A percentile compares a stretch with the other conserved stretches of the same genome.
These are phyloP conservation scores for Podosphaera aphanis DNA, from an alignment of 2,329 filamentous ascomycete genomes.

Conservation along the genomic window DNA sequence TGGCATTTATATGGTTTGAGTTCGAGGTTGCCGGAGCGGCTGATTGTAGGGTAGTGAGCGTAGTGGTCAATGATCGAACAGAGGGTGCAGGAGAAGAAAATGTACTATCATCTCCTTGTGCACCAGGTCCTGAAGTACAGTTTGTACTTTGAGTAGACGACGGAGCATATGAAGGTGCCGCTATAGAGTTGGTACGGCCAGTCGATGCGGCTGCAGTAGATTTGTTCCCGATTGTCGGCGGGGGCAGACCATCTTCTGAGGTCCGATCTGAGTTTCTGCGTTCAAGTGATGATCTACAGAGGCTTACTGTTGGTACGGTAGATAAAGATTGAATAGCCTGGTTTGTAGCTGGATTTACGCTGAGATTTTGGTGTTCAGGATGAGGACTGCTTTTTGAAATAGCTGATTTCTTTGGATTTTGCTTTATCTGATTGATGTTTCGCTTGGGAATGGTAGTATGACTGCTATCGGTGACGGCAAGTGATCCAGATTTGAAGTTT, in stretches of 20 bases:
- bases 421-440: conserved; percentile 20
- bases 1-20: conserved; percentile 17
- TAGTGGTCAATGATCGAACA: conserved; percentile 58
- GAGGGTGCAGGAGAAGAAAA: conserved; percentile 69
- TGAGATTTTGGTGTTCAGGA: conserved; percentile 45
- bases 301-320: conserved; percentile 27
- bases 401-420: conserved; percentile 30
- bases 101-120: conserved; percentile 47
- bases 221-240: conserved; percentile 38
- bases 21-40: conserved; percentile 27
- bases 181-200: conserved; percentile 45
- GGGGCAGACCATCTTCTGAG: conserved; percentile 34
- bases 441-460: conserved; percentile 21
- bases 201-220: conserved; percentile 44
- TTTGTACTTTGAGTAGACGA: conserved; percentile 54
- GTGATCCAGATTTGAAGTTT: conserved; percentile 52
- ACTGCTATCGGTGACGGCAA: conserved; percentile 30
- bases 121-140: conserved; percentile 41
- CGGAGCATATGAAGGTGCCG: conserved; percentile 48
- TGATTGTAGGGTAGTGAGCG: conserved; percentile 67
- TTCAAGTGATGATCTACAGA: conserved; percentile 28
- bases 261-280: conserved; percentile 37
- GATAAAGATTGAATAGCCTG: conserved; percentile 29
- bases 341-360: conserved; percentile 10
- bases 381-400: conserved; percentile 45